Evolutionary conservation across 345 rosid genomes (phyloP).

Genomic region (Psidium friedrichsthalianum): DNA sequence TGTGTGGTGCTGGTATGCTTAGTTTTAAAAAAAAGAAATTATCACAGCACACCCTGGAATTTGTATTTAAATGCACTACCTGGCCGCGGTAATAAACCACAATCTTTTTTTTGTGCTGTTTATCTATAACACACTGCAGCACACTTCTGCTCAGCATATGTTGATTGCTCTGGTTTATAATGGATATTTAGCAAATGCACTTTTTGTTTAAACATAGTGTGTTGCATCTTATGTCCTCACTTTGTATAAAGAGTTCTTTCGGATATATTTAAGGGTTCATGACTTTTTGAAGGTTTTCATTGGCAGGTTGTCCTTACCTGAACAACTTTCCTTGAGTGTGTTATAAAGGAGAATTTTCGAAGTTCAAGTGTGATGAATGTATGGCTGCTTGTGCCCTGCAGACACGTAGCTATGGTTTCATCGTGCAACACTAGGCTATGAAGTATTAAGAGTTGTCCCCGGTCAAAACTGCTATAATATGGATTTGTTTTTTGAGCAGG

Average conservation of each 20-base stretch:
- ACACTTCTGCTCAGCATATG: not conserved
- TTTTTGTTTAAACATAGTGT: not conserved
- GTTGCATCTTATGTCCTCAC: not conserved
- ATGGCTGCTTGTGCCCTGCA: constrained; percentile 87
- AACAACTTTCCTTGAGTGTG: constrained; percentile 69
- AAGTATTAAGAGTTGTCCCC: not conserved
- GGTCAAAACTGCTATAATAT: not conserved
- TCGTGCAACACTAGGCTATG: not conserved
- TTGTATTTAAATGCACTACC: not conserved
- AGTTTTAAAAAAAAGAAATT: too few relatives aligned
- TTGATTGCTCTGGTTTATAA: not conserved
- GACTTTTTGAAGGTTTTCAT: not conserved
- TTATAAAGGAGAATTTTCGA: constrained; percentile 70
- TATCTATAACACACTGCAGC: not conserved
- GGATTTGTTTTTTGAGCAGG: constrained; percentile 33
- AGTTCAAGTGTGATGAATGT: constrained; percentile 73
- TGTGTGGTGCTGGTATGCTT: not conserved
- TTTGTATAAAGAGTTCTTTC: not conserved
- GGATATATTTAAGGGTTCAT: not conserved
- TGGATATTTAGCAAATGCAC: not conserved
- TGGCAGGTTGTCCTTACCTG: constrained; percentile 63
- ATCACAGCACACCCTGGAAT: not conserved
- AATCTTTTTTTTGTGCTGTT: not conserved
- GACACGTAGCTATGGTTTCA: constrained; percentile 48
- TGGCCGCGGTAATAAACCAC: not conserved